Conservation (phyloP, 352 stramenopile genomes). For the Phytopythium delawarense region DNA sequence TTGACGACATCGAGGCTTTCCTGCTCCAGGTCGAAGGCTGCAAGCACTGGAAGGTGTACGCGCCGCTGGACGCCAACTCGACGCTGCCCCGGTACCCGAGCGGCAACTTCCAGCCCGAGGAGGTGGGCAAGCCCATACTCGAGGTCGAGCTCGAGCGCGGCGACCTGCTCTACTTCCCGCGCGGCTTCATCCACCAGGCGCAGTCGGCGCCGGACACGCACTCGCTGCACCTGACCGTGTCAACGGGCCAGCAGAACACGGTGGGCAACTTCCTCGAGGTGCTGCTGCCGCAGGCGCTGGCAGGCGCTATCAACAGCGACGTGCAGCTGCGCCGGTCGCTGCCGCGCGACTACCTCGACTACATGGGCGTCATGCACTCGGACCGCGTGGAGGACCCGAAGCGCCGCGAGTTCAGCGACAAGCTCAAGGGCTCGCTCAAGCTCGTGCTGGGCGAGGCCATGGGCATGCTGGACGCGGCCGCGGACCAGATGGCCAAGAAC, state of each 20-base stretch:
- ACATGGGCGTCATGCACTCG: slow-evolving; percentile 88
- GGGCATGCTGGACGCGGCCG: slow-evolving; percentile 63
- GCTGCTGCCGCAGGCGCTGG: slow-evolving; percentile 58
- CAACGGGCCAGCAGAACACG: slow-evolving; percentile 82
- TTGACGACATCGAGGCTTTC: slow-evolving; percentile 97
- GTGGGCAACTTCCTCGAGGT: slow-evolving; percentile 73
- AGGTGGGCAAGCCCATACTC: slow-evolving; percentile 72
- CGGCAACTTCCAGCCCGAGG: slow-evolving; percentile 70
- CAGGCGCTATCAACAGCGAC: slow-evolving; percentile 49
- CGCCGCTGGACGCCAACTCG: slow-evolving; percentile 41
- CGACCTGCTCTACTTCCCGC: slow-evolving; percentile 90
- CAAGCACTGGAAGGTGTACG: slow-evolving; percentile 93
- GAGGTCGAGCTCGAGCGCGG: slow-evolving; percentile 81
- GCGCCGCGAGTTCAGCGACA: slow-evolving; percentile 41
- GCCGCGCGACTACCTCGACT: slow-evolving; percentile 82
- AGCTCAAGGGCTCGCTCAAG: slow-evolving; percentile 59
- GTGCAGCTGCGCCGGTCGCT: slow-evolving; percentile 66
- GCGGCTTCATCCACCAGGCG: slow-evolving; percentile 89
- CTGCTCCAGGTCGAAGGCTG: slow-evolving; percentile 91
- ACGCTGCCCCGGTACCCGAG: slow-evolving; percentile 67
- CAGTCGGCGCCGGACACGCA: slow-evolving; percentile 44
- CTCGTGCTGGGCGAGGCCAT: slow-evolving; percentile 57
- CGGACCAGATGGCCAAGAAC: slow-evolving; percentile 81
- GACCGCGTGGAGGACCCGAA: slow-evolving; percentile 46
- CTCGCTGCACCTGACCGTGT: slow-evolving; percentile 90